Conservation (phyloP, 108 stramenopile species). For the Mediolabrus comicus region DNA sequence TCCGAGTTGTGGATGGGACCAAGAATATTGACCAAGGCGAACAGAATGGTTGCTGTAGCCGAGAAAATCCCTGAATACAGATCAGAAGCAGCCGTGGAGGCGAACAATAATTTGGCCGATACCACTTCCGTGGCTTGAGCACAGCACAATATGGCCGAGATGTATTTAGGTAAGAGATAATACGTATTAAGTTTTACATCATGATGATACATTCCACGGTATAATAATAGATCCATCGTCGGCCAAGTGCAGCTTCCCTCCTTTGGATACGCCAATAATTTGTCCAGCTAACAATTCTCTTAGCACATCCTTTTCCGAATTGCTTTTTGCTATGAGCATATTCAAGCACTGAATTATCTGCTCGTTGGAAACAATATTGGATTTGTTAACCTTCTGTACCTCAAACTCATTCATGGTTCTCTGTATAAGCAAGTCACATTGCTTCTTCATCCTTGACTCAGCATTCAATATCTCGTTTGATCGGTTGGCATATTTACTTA, state of each 20-base stretch:
- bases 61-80: constrained; percentile 20
- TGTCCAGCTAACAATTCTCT: constrained; percentile 53
- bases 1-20: constrained; percentile 76
- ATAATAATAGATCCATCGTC: constrained; percentile 83
- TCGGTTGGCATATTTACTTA: constrained; percentile 11
- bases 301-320: constrained; percentile 35
- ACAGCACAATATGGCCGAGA: neutral
- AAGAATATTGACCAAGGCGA: constrained; percentile 59
- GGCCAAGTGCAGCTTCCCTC: constrained; percentile 66
- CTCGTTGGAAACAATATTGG: constrained; percentile 28
- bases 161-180: no score
- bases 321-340: constrained; percentile 35
- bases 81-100: constrained; percentile 10
- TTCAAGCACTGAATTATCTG: constrained; percentile 51
- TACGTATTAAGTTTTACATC: neutral
- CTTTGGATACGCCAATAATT: constrained; percentile 54
- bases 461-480: constrained; percentile 24
- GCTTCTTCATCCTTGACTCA: constrained; percentile 15
- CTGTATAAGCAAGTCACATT: constrained; percentile 29
- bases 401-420: constrained; percentile 63
- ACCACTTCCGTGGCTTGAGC: constrained; percentile 10
- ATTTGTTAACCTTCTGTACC: constrained; percentile 34
- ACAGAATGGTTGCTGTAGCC: constrained; percentile 46
- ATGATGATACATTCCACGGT: constrained; percentile 46
- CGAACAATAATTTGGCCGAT: constrained; percentile 33